Percentiles rank a stretch among this genome's conserved stretches.
Conservation (phyloP, 768 basidiomycete species). For the Phylloporus sp. region DNA sequence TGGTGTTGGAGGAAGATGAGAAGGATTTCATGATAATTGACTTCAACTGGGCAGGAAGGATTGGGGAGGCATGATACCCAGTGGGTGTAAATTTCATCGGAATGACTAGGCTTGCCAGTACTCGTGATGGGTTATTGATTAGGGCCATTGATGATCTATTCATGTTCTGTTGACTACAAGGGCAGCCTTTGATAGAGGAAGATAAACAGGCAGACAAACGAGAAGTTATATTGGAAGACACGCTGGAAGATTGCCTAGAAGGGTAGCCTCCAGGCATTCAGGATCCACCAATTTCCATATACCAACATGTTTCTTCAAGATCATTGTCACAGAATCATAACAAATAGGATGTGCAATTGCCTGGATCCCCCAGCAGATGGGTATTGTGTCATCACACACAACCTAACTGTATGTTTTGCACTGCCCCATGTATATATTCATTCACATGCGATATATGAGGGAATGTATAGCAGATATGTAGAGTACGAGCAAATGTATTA, state of each 20-base stretch:
- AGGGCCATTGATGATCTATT: too few species aligned
- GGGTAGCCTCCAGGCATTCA: too few species aligned
- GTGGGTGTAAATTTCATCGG: not conserved
- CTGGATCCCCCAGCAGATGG: not conserved
- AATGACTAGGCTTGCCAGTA: too few species aligned
- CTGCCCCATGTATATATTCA: not conserved
- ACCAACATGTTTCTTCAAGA: too few species aligned
- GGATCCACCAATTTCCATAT: too few species aligned
- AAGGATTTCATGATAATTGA: slow-evolving; percentile 19
- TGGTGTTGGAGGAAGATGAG: slow-evolving; percentile 5
- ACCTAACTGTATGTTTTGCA: not conserved
- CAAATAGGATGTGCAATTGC: not conserved
- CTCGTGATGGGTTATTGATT: too few species aligned
- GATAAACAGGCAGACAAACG: too few species aligned
- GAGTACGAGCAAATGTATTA: not conserved
- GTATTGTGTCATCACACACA: not conserved
- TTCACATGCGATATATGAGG: not conserved
- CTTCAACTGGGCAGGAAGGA: slow-evolving; percentile 29
- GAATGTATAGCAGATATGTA: not conserved
- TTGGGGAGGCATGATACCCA: slow-evolving; percentile 22
- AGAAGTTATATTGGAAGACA: too few species aligned
- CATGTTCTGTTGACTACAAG: too few species aligned
- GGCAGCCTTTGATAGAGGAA: too few species aligned
- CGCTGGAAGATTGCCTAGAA: too few species aligned
- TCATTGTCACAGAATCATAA: too few species aligned